phyloP scores from a whole-genome alignment of 2,329 filamentous ascomycete genomes.

The Beauveria brongniartii region DNA sequence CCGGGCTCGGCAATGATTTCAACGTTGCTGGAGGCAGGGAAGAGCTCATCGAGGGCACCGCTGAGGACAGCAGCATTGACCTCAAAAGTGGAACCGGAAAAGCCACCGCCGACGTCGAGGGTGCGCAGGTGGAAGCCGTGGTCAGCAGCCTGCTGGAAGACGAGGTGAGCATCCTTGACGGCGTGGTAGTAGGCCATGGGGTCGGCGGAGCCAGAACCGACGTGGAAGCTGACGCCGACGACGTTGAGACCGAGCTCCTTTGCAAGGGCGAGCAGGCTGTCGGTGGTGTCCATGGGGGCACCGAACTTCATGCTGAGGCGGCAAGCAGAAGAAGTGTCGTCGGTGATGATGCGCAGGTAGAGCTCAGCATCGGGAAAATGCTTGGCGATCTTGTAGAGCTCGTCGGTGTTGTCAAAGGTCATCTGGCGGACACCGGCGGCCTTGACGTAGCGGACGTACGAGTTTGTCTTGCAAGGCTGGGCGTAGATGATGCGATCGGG shows the following conservation, averaged over 20 bases:
- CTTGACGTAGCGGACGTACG: slow-evolving; percentile 86
- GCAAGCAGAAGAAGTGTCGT: slow-evolving; percentile 91
- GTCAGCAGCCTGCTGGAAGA: slow-evolving; percentile 76
- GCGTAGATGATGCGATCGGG: slow-evolving; percentile 95
- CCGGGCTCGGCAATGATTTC: slow-evolving; percentile 93
- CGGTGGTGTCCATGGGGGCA: slow-evolving; percentile 74
- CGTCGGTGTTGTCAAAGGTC: slow-evolving; percentile 98
- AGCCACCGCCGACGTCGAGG: slow-evolving; percentile 90
- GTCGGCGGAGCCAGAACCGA: slow-evolving; percentile 92
- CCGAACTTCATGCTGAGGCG: slow-evolving; percentile 97
- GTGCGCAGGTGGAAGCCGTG: slow-evolving; percentile 77
- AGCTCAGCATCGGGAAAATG: slow-evolving; percentile 84
- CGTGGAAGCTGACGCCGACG: slow-evolving; percentile 94
- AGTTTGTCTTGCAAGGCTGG: slow-evolving; percentile 99
- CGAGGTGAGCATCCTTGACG: slow-evolving; percentile 76
- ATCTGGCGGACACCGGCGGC: slow-evolving; percentile 86
- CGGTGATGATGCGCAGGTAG: slow-evolving; percentile 88
- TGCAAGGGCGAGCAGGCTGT: slow-evolving; percentile 69
- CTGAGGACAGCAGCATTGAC: slow-evolving; percentile 76
- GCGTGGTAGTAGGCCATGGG: slow-evolving; percentile 87
- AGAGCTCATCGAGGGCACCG: slow-evolving; percentile 75
- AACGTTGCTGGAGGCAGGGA: slow-evolving; percentile 63
- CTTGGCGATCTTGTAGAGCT: slow-evolving; percentile 95
- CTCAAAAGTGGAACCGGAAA: slow-evolving; percentile 86
- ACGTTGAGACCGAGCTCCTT: slow-evolving; percentile 80